phyloP scores from a whole-genome alignment of 78 protist genomes.

The Dictyostelium citrinum region DNA sequence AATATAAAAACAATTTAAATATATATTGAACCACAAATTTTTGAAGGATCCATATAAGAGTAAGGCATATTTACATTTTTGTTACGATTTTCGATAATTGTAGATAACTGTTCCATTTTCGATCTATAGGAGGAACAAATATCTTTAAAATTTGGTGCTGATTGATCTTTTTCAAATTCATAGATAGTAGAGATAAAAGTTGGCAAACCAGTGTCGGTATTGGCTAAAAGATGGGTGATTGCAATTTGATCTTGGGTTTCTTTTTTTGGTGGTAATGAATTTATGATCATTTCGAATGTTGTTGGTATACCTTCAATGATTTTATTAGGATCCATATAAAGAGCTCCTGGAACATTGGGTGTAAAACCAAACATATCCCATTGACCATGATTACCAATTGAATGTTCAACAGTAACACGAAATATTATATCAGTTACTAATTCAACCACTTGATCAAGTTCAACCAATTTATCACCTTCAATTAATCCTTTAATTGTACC shows the following conservation, averaged over 20 bases:
- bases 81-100: slow-evolving; percentile 3
- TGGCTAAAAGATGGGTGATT: slow-evolving; percentile 37
- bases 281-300: background rate
- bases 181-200: background rate
- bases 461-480: background rate
- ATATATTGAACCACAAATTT: slow-evolving; percentile 29
- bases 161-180: slow-evolving; percentile 5
- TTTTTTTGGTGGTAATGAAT: slow-evolving; percentile 21
- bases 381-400: slow-evolving; percentile 64
- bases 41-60: slow-evolving; percentile 25
- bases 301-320: slow-evolving; percentile 7
- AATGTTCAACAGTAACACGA: slow-evolving; percentile 36
- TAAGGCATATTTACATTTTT: background rate
- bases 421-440: slow-evolving; percentile 21
- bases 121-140: background rate
- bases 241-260: slow-evolving; percentile 27
- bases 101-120: background rate
- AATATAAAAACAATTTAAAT: background rate
- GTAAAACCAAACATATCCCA: slow-evolving; percentile 60
- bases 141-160: background rate
- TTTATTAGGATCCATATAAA: slow-evolving; percentile 18
- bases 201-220: slow-evolving; percentile 48
- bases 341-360: slow-evolving; percentile 54
- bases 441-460: background rate
- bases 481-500: slow-evolving; percentile 5